A percentile compares a stretch with the other conserved stretches of the same genome.
Conservation (phyloP, 192 early-diverging fungal genomes). For the Backusella sp. region DNA sequence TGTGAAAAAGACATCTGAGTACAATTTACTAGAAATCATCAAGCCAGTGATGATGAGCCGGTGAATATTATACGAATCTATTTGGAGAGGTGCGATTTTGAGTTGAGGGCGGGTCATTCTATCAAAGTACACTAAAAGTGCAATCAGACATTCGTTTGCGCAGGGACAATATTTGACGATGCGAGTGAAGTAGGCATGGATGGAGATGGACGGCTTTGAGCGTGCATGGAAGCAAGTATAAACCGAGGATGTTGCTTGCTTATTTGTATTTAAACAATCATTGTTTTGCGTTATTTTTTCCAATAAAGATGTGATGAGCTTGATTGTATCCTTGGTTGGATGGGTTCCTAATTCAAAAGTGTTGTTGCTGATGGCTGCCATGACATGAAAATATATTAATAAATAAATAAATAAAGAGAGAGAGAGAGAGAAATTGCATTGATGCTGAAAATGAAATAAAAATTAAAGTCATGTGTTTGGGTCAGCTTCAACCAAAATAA, state of each 20-base stretch:
- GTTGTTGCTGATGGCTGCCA: background rate
- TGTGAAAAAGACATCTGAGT: constrained; percentile 91
- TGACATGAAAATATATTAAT: constrained; percentile 3
- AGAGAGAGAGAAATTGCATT: background rate
- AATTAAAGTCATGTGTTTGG: background rate
- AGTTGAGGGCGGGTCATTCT: constrained; percentile 72
- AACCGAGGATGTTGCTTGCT: constrained; percentile 21
- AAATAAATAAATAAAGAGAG: background rate
- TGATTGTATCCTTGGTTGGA: constrained; percentile 59
- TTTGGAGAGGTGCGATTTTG: constrained; percentile 57
- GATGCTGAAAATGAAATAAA: background rate
- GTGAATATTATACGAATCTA: constrained; percentile 90
- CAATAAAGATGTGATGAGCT: constrained; percentile 58
- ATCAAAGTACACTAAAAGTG: constrained; percentile 87
- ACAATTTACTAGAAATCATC: constrained; percentile 88
- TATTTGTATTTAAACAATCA: constrained; percentile 35
- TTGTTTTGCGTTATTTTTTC: constrained; percentile 59
- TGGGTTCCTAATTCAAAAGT: constrained; percentile 50
- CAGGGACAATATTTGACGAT: constrained; percentile 95
- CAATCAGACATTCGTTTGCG: constrained; percentile 86
- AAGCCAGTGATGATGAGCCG: constrained; percentile 87
- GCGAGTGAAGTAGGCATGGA: constrained; percentile 80
- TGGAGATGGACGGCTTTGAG: constrained; percentile 86
- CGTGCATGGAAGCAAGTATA: constrained; percentile 90
- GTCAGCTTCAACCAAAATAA: no score